phyloP scores from a whole-genome alignment of 179 eudicot genomes.

The Carnegiea gigantea region DNA sequence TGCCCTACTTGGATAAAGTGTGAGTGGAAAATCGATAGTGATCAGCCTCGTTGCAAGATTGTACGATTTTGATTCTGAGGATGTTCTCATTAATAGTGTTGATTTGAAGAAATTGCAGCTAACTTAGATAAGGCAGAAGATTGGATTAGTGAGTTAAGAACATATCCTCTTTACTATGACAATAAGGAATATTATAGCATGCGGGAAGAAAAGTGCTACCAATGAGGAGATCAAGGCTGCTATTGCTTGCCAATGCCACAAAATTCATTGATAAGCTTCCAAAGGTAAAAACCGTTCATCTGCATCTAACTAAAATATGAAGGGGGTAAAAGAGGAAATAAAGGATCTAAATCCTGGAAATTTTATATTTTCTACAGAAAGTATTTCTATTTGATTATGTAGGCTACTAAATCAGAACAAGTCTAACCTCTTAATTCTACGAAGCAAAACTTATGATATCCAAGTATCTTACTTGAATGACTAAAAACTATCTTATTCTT shows the following conservation, averaged over 20 bases:
- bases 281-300: slow-evolving; percentile 32
- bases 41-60: slow-evolving; percentile 78
- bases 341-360: too few species aligned
- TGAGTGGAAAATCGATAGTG: slow-evolving; percentile 87
- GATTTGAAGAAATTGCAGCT: slow-evolving; percentile 57
- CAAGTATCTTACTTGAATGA: too few species aligned
- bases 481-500: too few species aligned
- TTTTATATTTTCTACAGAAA: neutral
- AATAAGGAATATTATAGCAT: slow-evolving; percentile 61
- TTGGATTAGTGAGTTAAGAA: slow-evolving; percentile 89
- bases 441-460: neutral
- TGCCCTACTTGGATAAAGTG: slow-evolving; percentile 90
- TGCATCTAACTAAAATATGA: neutral
- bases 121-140: slow-evolving; percentile 65
- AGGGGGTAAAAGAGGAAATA: too few species aligned
- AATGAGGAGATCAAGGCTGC: slow-evolving; percentile 61
- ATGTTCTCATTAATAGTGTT: slow-evolving; percentile 66
- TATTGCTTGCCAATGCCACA: slow-evolving; percentile 76
- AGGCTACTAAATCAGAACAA: neutral
- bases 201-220: slow-evolving; percentile 70
- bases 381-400: neutral
- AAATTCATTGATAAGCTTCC: slow-evolving; percentile 83
- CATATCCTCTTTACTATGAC: slow-evolving; percentile 70
- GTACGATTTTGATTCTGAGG: slow-evolving; percentile 83
- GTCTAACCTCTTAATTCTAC: neutral